Percentiles rank a stretch among this genome's conserved stretches.
phyloP scores from a whole-genome alignment of 257 asterid species.

The Nicotiana obtusifolia region DNA sequence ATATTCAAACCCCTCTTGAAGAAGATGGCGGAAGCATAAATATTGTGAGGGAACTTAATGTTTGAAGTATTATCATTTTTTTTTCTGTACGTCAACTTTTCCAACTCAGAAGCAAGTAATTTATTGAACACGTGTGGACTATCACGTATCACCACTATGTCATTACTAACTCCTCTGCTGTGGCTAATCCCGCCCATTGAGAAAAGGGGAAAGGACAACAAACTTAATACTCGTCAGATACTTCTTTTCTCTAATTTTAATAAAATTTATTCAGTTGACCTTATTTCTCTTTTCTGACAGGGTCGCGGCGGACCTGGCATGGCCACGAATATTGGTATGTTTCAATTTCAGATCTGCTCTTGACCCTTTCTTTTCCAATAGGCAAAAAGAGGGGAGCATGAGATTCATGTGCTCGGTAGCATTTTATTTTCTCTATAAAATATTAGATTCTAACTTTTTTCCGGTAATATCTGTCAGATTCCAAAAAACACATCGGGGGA shows the following conservation, averaged over 20 bases:
- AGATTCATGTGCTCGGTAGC: not conserved
- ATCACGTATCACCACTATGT: not conserved
- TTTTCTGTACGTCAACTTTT: not conserved
- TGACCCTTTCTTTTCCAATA: not conserved
- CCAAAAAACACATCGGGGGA: constrained; percentile 55
- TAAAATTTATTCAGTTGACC: not conserved
- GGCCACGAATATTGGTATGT: constrained; percentile 56
- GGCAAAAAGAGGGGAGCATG: not conserved
- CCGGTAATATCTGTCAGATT: constrained; percentile 34
- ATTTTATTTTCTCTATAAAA: not conserved
- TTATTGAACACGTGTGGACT: not conserved
- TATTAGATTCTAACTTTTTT: not conserved
- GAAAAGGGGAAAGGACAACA: not conserved
- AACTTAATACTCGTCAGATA: not conserved
- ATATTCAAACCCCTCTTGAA: not conserved
- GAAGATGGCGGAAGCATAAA: not conserved
- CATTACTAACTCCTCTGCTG: not conserved
- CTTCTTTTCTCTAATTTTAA: not conserved
- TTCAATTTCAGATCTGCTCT: constrained; percentile 15
- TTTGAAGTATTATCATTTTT: not conserved
- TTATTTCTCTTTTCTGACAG: constrained; percentile 42
- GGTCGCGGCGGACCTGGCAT: constrained; percentile 88
- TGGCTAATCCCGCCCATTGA: not conserved
- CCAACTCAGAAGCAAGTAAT: not conserved
- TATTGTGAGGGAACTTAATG: not conserved